Conservation (phyloP, 331 rosid genomes). For the Malus hybrid region DNA sequence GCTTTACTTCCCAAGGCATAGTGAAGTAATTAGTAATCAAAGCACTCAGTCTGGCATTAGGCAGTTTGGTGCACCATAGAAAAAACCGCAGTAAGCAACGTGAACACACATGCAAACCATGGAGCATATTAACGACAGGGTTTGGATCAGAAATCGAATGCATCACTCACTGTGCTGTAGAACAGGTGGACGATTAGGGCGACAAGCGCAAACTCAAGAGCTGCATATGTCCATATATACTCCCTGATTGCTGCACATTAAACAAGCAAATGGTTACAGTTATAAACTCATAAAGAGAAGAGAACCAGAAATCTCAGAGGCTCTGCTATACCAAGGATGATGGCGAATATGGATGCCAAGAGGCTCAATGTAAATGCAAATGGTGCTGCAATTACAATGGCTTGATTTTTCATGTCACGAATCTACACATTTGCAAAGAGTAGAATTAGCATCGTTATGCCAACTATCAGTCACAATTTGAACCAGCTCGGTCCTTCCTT, state of each 20-base stretch:
- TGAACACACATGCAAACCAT: not conserved
- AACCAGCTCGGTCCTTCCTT: not conserved
- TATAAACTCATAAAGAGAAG: not conserved
- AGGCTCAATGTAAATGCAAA: constrained; percentile 84
- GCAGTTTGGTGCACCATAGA: not conserved
- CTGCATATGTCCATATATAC: constrained; percentile 94
- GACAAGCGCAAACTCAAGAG: constrained; percentile 91
- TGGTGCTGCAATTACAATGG: constrained; percentile 77
- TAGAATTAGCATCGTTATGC: not conserved
- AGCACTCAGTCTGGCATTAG: not conserved
- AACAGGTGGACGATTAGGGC: constrained; percentile 71
- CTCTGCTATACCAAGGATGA: constrained; percentile 56
- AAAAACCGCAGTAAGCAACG: not conserved
- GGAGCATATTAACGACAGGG: not conserved
- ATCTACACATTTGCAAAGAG: constrained; percentile 40
- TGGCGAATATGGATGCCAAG: constrained; percentile 68
- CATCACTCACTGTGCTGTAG: constrained; percentile 56
- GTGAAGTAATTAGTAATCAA: not conserved
- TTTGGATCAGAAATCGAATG: constrained; percentile 5
- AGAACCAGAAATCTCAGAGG: constrained; percentile 7
- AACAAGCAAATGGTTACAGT: constrained; percentile 10
- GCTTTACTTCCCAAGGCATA: not conserved
- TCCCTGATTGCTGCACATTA: constrained; percentile 77
- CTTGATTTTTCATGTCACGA: constrained; percentile 70
- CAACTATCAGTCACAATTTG: not conserved